Conservation (phyloP, 495 filamentous ascomycete species). For the Talaromyces ruber region DNA sequence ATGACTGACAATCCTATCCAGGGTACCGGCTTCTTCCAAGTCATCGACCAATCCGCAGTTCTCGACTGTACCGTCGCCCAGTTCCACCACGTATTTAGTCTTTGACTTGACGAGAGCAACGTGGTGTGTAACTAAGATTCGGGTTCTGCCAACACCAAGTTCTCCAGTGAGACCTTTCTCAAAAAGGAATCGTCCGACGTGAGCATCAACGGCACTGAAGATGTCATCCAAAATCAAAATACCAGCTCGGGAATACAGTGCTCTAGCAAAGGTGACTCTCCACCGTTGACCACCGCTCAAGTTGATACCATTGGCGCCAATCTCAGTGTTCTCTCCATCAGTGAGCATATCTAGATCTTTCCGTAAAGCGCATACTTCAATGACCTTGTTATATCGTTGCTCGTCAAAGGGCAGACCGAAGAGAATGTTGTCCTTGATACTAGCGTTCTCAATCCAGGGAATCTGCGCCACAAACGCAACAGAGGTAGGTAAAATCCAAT, state of each 20-base stretch:
- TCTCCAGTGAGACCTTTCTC: slow-evolving; percentile 63
- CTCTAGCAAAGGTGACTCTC: slow-evolving; percentile 67
- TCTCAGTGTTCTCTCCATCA: slow-evolving; percentile 67
- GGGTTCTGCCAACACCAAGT: slow-evolving; percentile 55
- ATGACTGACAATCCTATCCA: slow-evolving; percentile 1
- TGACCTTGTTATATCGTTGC: slow-evolving; percentile 53
- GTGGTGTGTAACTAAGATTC: slow-evolving; percentile 74
- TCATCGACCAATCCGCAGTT: slow-evolving; percentile 53
- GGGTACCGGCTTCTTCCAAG: slow-evolving; percentile 16
- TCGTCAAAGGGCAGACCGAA: slow-evolving; percentile 60
- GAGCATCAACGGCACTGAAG: slow-evolving; percentile 55
- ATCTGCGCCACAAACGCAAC: slow-evolving; percentile 72
- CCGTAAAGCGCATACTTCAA: slow-evolving; percentile 56
- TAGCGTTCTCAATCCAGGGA: slow-evolving; percentile 75
- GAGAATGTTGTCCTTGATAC: slow-evolving; percentile 63
- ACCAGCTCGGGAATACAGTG: slow-evolving; percentile 70
- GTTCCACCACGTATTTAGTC: slow-evolving; percentile 59
- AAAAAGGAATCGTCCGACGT: slow-evolving; percentile 68
- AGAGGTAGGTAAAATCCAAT: slow-evolving; percentile 62
- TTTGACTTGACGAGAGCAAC: slow-evolving; percentile 60
- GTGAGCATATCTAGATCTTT: slow-evolving; percentile 65
- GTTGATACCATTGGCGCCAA: slow-evolving; percentile 73
- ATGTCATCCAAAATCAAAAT: slow-evolving; percentile 74
- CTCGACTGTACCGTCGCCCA: slow-evolving; percentile 55
- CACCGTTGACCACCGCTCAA: slow-evolving; percentile 72